Evolutionary conservation across 345 rosid genomes (phyloP).

Genomic region (Durio zibethinus): DNA sequence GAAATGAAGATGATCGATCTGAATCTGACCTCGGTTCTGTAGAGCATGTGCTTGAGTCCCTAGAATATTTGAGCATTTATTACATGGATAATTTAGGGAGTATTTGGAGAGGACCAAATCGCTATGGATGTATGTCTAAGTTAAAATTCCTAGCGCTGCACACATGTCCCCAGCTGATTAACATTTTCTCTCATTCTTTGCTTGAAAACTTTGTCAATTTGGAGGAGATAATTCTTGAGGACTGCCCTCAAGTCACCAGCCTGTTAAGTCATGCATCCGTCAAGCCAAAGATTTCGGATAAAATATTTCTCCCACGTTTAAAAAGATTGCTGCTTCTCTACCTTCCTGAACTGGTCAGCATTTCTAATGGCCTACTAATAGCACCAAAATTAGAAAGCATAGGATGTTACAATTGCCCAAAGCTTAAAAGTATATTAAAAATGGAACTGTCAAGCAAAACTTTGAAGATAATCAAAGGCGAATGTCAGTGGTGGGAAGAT

Average conservation of each 20-base stretch:
- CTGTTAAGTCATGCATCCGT: not conserved
- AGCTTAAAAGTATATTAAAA: not conserved
- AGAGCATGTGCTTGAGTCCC: not conserved
- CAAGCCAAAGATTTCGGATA: not conserved
- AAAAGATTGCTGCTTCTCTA: constrained; percentile 12
- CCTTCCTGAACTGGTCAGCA: constrained; percentile 16
- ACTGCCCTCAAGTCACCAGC: constrained; percentile 11
- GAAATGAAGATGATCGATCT: not conserved
- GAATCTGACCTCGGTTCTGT: not conserved
- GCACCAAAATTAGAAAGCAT: constrained; percentile 14
- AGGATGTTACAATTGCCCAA: constrained; percentile 13
- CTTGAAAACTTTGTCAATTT: constrained; percentile 1
- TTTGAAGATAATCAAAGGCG: constrained; percentile 13
- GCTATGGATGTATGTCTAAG: not conserved
- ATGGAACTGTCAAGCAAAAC: constrained; percentile 7
- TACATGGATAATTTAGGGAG: constrained; percentile 14
- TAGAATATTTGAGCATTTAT: constrained; percentile 20
- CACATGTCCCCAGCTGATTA: not conserved
- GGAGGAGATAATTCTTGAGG: constrained; percentile 15
- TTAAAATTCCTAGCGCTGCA: constrained; percentile 21
- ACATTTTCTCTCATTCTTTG: constrained; percentile 10
- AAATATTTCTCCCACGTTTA: not conserved
- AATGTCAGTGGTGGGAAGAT: constrained; percentile 16
- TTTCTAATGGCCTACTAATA: not conserved
- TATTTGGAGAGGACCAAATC: constrained; percentile 20